Evolutionary conservation across 306 rosid species (phyloP), one percentile per base, ranked within the genome.

Genomic region (Nissolia schottii): DNA sequence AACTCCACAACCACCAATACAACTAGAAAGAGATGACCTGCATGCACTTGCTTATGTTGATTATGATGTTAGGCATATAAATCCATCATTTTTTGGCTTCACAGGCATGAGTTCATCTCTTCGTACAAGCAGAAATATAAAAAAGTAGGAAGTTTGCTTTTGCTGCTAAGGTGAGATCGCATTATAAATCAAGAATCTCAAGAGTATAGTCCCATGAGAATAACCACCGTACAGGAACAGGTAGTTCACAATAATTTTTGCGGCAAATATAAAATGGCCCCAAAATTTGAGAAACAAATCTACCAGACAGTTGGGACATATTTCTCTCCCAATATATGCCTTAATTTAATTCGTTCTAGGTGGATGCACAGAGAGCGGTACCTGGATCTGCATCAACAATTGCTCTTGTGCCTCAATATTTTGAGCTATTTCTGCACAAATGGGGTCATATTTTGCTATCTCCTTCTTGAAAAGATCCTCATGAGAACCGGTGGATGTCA

Each of bases 381-480:
- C 99, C 99, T 89, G 97, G 77, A 94, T 94, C 85, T 91, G 99
- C 85, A 89, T 73, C 85, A 94, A 85, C 77, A 94, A 64, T 35
- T 89, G 96, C 71, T 94, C 97, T 71, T 94, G 99, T 64, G 99
- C 97, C 72, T 91, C 95, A 6, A 94, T 91, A 70, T 94, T 94
- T 72, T 87, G 95, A 77, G 88, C 90, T 63, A 94, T 94, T 43
- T 94, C 99, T 80, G 85, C 95, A 66, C 89, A 83, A 41, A 94
- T 91, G 80, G 73, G 92, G 77, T 94, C 96, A 76, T 94, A 94
- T 72, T 94, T 94, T 64, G 99, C 86, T 57, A 89, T 76, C 82
- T 94, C 99, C 84, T 91, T 94, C 85, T 83, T 87, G 81, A 89
- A 94, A 83, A 94, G 99, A 84, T 91, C 99, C 82, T 94, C 99